phyloP scores from a whole-genome alignment of 2,329 filamentous ascomycete genomes.

The Ceratocystis alfenasii region DNA sequence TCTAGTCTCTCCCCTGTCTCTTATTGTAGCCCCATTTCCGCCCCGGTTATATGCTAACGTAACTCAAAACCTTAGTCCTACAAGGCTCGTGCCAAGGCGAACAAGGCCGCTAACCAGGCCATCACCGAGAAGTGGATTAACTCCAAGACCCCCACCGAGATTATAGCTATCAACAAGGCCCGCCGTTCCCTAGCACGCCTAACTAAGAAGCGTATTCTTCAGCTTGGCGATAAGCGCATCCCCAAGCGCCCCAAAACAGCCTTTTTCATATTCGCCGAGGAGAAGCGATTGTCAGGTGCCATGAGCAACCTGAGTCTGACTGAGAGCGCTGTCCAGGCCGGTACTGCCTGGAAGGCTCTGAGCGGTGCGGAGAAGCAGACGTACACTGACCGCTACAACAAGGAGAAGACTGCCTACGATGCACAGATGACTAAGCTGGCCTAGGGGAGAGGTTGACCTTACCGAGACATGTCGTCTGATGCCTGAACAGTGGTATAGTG shows the following conservation, averaged over 20 bases:
- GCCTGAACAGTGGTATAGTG: too few species aligned
- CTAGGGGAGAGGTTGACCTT: neutral
- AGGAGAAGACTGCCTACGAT: constrained; percentile 7
- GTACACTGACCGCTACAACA: neutral
- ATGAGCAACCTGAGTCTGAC: constrained; percentile 17
- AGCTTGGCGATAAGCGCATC: constrained; percentile 38
- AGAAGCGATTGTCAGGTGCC: constrained; percentile 30
- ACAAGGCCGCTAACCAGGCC: constrained; percentile 33
- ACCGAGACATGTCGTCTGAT: too few species aligned
- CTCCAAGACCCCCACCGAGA: constrained; percentile 31
- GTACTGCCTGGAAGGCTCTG: constrained; percentile 35
- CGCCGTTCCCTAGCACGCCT: constrained; percentile 34
- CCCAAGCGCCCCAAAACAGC: constrained; percentile 32
- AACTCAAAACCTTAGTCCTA: constrained; percentile 29
- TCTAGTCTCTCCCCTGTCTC: neutral
- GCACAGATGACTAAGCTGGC: neutral
- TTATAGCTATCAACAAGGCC: constrained; percentile 38
- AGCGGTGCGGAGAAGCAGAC: constrained; percentile 34
- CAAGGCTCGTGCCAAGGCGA: constrained; percentile 29
- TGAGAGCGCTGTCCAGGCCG: constrained; percentile 26
- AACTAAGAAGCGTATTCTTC: constrained; percentile 24
- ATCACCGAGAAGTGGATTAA: constrained; percentile 40
- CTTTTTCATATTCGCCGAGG: constrained; percentile 32
- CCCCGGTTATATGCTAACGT: neutral
- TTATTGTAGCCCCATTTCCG: neutral